Percentiles rank a stretch among this genome's conserved stretches.
Conservation (phyloP, 495 filamentous ascomycete species). For the Aspergillus sclerotiicarbonarius region DNA sequence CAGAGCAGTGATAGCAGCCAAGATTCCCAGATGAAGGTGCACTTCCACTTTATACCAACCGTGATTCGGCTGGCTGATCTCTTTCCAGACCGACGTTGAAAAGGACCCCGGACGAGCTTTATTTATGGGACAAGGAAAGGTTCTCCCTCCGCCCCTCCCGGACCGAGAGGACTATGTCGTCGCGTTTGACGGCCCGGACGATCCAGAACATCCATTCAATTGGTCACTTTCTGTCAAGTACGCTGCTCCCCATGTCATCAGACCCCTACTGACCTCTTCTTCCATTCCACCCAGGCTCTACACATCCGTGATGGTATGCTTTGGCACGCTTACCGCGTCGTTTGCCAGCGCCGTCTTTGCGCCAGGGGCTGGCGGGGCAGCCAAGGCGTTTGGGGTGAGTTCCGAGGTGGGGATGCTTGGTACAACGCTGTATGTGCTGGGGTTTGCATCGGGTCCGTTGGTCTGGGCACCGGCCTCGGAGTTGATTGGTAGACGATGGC, state of each 20-base stretch:
- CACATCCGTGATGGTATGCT: slow-evolving; percentile 72
- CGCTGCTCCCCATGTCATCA: slow-evolving; percentile 12
- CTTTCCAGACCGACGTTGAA: neutral
- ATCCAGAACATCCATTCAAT: slow-evolving; percentile 80
- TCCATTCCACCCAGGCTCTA: slow-evolving; percentile 50
- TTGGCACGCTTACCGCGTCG: slow-evolving; percentile 70
- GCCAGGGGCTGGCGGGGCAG: slow-evolving; percentile 46
- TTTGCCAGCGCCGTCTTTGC: slow-evolving; percentile 63
- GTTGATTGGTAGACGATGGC: slow-evolving; percentile 51
- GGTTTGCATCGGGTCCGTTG: slow-evolving; percentile 60
- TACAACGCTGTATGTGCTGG: slow-evolving; percentile 58
- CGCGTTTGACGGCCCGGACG: slow-evolving; percentile 76
- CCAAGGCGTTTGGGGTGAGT: slow-evolving; percentile 50
- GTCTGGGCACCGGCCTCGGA: slow-evolving; percentile 68
- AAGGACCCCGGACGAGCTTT: neutral
- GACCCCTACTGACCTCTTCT: neutral
- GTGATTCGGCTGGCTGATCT: too few species aligned
- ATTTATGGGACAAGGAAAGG: slow-evolving; percentile 65
- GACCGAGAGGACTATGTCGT: slow-evolving; percentile 82
- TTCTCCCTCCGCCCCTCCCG: slow-evolving; percentile 71
- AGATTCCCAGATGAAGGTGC: too few species aligned
- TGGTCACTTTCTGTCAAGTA: slow-evolving; percentile 78
- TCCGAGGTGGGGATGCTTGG: slow-evolving; percentile 56
- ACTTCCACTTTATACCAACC: too few species aligned
- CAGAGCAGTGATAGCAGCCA: too few species aligned